A percentile compares a stretch with the other conserved stretches of the same genome.
Conservation (phyloP, 2,329 filamentous ascomycete genomes). For the Penicillium psychrosexuale region DNA sequence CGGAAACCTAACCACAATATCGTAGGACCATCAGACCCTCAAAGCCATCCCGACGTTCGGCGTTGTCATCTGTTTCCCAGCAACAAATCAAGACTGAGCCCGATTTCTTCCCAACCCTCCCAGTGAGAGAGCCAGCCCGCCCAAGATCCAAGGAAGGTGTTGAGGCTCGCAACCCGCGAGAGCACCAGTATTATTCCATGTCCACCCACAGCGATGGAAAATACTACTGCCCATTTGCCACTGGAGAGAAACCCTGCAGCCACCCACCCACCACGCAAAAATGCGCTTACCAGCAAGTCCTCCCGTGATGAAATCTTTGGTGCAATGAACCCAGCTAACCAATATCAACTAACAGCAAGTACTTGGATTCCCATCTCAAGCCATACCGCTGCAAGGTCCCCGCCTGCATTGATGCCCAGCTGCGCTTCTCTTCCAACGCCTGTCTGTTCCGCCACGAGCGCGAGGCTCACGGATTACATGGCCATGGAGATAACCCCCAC, state of each 20-base stretch:
- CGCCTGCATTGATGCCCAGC: slow-evolving; percentile 77
- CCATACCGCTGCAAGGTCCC: slow-evolving; percentile 90
- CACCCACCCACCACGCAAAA: slow-evolving; percentile 95
- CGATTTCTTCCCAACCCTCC: slow-evolving; percentile 37
- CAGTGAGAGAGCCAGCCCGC: slow-evolving; percentile 34
- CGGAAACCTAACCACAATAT: slow-evolving; percentile 9
- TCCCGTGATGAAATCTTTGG: slow-evolving; percentile 3
- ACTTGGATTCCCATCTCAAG: slow-evolving; percentile 93
- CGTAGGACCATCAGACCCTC: slow-evolving; percentile 41
- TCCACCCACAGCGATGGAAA: slow-evolving; percentile 64
- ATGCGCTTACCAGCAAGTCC: slow-evolving; percentile 94
- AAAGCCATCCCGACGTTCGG: slow-evolving; percentile 38
- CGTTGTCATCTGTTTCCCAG: slow-evolving; percentile 33
- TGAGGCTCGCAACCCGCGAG: slow-evolving; percentile 41
- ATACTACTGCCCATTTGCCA: slow-evolving; percentile 87
- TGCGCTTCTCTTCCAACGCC: slow-evolving; percentile 92
- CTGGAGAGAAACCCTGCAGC: slow-evolving; percentile 67
- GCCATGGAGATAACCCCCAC: slow-evolving; percentile 88
- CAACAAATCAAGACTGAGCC: slow-evolving; percentile 32
- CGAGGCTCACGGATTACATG: slow-evolving; percentile 93
- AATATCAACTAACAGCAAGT: slow-evolving; percentile 65
- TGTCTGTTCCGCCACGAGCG: slow-evolving; percentile 92
- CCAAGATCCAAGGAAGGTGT: slow-evolving; percentile 38
- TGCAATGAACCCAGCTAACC: slow-evolving; percentile 17
- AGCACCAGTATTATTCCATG: slow-evolving; percentile 43